phyloP scores from a whole-genome alignment of 78 protist genomes.

The Anaeramoeba flamelloides region DNA sequence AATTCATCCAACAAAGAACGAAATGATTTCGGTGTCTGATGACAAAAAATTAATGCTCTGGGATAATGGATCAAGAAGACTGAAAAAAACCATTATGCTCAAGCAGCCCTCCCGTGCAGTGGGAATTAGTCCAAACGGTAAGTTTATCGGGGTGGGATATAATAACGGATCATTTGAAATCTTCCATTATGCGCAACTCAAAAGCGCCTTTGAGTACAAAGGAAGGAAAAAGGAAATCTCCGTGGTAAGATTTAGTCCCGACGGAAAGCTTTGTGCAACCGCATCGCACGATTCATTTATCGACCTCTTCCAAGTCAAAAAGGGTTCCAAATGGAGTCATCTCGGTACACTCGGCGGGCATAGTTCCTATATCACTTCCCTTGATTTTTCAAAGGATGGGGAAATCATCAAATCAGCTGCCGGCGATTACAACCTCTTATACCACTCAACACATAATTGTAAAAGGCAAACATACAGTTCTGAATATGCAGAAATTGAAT shows the following conservation, averaged over 20 bases:
- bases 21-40: neutral
- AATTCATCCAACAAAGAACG: neutral
- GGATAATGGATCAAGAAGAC: neutral
- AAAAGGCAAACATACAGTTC: neutral
- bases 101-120: neutral
- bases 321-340: neutral
- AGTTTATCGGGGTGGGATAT: neutral
- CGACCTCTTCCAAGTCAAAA: neutral
- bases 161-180: neutral
- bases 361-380: neutral
- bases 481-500: neutral
- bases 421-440: neutral
- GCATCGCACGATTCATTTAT: neutral
- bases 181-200: neutral
- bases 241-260: neutral
- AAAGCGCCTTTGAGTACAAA: neutral
- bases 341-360: neutral
- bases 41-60: neutral
- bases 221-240: neutral
- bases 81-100: neutral
- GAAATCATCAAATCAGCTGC: neutral
- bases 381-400: neutral
- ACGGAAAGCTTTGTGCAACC: neutral
- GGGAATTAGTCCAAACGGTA: neutral
- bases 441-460: neutral